Percentiles rank a stretch among this genome's conserved stretches.
Evolutionary conservation across 1,284 basidiomycete species (phyloP).

Genomic region (Cerrena zonata): DNA sequence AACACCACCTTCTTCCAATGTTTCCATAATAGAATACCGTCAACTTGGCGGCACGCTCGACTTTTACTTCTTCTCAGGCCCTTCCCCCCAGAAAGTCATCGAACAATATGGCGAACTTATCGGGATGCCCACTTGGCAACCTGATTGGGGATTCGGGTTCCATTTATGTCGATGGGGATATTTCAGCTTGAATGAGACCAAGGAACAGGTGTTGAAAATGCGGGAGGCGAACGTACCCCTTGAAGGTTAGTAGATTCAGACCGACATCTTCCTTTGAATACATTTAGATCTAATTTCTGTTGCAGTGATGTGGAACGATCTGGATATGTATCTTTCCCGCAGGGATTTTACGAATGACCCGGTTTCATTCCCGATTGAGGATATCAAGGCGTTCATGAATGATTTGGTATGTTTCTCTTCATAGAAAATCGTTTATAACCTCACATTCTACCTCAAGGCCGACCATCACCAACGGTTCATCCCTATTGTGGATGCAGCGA

Average conservation of each 20-base stretch:
- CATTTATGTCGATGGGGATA: conserved; percentile 57
- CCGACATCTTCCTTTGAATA: too few species aligned
- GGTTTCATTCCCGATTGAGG: conserved; percentile 52
- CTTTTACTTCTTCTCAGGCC: conserved; percentile 65
- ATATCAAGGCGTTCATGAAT: conserved; percentile 56
- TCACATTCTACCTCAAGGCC: conserved; percentile 18
- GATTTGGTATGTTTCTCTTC: conserved; percentile 42
- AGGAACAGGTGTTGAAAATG: conserved; percentile 52
- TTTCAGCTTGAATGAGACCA: conserved; percentile 29
- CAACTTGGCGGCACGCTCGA: conserved; percentile 58
- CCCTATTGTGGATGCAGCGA: conserved; percentile 34
- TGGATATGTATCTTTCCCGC: conserved; percentile 63
- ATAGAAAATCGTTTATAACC: too few species aligned
- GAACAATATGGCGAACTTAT: conserved; percentile 61
- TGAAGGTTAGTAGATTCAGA: conserved; percentile 47
- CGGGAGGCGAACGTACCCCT: conserved; percentile 58
- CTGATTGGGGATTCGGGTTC: conserved; percentile 66
- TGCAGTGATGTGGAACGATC: conserved; percentile 73
- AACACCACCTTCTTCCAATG: conserved; percentile 42
- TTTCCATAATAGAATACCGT: conserved; percentile 60
- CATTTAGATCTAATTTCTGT: conserved; percentile 8
- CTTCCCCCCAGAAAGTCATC: conserved; percentile 53
- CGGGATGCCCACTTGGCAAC: conserved; percentile 63
- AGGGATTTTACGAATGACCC: conserved; percentile 70
- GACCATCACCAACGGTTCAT: conserved; percentile 33